Base-by-base conservation (phyloP, 1,284 basidiomycete species). In the Ceratobasidium sp. region DNA sequence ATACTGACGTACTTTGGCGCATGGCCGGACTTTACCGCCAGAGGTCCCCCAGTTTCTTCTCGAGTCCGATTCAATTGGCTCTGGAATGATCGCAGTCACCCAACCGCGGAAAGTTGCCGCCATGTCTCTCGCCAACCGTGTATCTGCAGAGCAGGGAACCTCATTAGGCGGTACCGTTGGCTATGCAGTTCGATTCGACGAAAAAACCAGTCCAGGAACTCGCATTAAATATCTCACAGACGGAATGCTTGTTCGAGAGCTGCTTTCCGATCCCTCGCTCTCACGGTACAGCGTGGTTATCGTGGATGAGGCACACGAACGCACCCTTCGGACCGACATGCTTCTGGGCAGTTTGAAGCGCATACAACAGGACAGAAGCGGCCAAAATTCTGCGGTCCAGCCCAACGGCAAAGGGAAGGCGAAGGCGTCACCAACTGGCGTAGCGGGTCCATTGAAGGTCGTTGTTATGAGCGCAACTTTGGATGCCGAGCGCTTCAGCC, bases 381-480 rank as follows among this genome's bases (percentile, higher is more conserved):
- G 82, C 0, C 77, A 84, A 6, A 77, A 79, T 2, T 79, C 84
- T 73, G 81, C 77, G 41, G 79, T 79, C 31, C 76, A 78, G 74
- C 78, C 76, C 22, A 75, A 46, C 31, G 56, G 64, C 41, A 74
- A 76, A 22, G 72, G 79, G 0, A 79, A 79, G 43, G 81, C 79
- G 29, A 82, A 81, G 59, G 77, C 29, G 11, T 13, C 27, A 79
- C 4, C 86, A 85, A 56, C 75, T 66, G 72, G 77, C 49, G 31
- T 77, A 76, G 69, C n/a, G 58, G 74, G 34, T 76, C 89, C 88
- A 19, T 86, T 99, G 76, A 98, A 97, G 81, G 87, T 99, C 65
- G 88, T 99, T 24, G 88, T 99, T 79, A 99, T 98, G 97, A 96
- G 93, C 83, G 97, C 97, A 1, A 99, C 97, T 1, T 87, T 99